Base-by-base conservation (phyloP, 2,329 filamentous ascomycete species). In the Colletotrichum eremochloae region DNA sequence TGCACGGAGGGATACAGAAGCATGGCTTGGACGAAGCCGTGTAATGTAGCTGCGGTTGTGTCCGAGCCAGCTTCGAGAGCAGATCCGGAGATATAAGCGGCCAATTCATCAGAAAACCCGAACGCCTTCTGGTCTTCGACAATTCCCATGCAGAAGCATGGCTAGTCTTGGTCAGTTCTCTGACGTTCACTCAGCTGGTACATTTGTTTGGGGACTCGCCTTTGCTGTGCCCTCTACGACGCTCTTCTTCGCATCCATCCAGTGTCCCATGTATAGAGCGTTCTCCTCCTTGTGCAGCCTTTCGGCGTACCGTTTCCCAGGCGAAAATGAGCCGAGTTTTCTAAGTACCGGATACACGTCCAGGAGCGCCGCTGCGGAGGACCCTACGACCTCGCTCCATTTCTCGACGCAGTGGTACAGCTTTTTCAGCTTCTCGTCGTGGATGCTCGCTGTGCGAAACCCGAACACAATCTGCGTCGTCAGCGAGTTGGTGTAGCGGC, bases 391-490 rank as follows among this genome's bases (percentile, higher is more conserved):
- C 57, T 84, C 80, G 9, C 79, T 79, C 55, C 63, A 71, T 24
- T 20, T 61, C 46, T 71, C 63, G 68, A 85, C 82, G 52, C 82
- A 82, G 29, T 82, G 78, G 46, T 85, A 86, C 3, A 87, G 78
- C 69, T 85, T 81, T 75, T 81, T 78, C 68, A 87, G 80, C 48
- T 83, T 82, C 2, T 78, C 74, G 48, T 87, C 82, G 6, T 85
- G 80, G 75, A 84, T 81, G 2, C 77, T 82, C 0, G 80, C 76
- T 1, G 81, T 82, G 12, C 85, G 82, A 73, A 81, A 87, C 5
- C 86, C 86, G 67, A 86, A 89, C 1, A 86, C 80, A 81, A 88
- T 87, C 2, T 82, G 83, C 0, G 86, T 88, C 0, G 84, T 86
- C 2, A 88, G 76, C 1, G 86, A 83, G 57, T 84, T 85, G 2